Evolutionary conservation across 768 basidiomycete species (phyloP).

Genomic region (Infundibulicybe gibba): DNA sequence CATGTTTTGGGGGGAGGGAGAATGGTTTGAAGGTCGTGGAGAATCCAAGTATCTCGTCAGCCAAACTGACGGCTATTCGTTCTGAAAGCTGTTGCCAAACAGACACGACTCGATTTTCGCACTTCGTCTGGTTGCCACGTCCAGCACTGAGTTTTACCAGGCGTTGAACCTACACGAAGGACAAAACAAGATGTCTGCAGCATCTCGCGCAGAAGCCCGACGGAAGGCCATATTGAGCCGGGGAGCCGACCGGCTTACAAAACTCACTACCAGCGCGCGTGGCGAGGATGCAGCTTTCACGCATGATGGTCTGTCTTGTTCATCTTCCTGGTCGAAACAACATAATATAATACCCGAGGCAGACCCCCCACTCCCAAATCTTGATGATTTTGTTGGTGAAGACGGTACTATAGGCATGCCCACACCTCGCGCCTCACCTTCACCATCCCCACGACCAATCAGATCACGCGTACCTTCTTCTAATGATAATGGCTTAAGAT

Average conservation of each 20-base stretch:
- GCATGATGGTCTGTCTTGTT: constrained; percentile 38
- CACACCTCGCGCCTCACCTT: constrained; percentile 20
- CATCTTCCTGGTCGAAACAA: constrained; percentile 5
- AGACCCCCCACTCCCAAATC: constrained; percentile 39
- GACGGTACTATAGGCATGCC: constrained; percentile 39
- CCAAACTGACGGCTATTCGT: too few relatives aligned
- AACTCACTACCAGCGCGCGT: constrained; percentile 69
- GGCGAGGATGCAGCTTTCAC: constrained; percentile 63
- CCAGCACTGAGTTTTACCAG: too few relatives aligned
- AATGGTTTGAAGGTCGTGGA: too few relatives aligned
- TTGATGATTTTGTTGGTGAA: constrained; percentile 41
- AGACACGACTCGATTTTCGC: too few relatives aligned
- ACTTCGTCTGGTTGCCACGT: too few relatives aligned
- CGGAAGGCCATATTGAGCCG: constrained; percentile 72
- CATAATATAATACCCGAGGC: constrained; percentile 1
- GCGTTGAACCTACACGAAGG: too few relatives aligned
- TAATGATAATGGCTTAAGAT: constrained; percentile 8
- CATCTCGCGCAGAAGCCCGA: constrained; percentile 75
- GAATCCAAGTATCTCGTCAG: too few relatives aligned
- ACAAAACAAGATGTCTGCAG: constrained; percentile 36
- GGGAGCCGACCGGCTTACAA: constrained; percentile 72
- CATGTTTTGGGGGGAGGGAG: too few relatives aligned
- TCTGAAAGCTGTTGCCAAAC: too few relatives aligned
- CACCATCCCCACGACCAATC: constrained; percentile 18
- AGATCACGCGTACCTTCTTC: constrained; percentile 1